These are phyloP conservation scores for Huntiella omanensis DNA, from an alignment of 2,329 filamentous ascomycete genomes.

Conservation along the genomic window DNA sequence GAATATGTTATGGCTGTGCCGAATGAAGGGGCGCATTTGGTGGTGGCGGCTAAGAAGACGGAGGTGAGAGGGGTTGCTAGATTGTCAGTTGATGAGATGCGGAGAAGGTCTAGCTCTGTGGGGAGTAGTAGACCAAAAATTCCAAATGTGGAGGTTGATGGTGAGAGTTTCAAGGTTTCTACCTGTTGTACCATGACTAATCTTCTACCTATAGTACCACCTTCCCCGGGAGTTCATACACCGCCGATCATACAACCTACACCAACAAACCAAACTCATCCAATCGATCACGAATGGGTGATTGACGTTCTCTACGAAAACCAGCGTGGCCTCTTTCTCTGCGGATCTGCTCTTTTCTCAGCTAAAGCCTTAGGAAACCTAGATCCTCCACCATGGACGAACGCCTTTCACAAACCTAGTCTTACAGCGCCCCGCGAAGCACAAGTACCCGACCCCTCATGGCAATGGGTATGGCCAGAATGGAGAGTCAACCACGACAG, in stretches of 20 bases:
- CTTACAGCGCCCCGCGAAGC: slow-evolving; percentile 60
- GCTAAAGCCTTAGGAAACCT: slow-evolving; percentile 65
- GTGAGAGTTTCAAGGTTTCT: not conserved
- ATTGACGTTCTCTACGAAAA: slow-evolving; percentile 93
- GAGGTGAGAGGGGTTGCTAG: slow-evolving; percentile 9
- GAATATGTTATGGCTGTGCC: slow-evolving; percentile 10
- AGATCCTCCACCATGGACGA: slow-evolving; percentile 79
- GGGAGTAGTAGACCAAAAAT: not conserved
- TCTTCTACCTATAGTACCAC: too few relatives aligned
- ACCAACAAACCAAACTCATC: not conserved
- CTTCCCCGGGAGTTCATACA: too few relatives aligned
- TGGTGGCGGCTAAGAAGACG: slow-evolving; percentile 4
- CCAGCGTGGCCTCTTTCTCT: slow-evolving; percentile 76
- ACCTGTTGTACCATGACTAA: too few relatives aligned
- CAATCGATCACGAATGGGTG: slow-evolving; percentile 28
- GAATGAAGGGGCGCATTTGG: slow-evolving; percentile 1
- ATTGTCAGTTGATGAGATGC: slow-evolving; percentile 1
- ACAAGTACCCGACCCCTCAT: slow-evolving; percentile 83
- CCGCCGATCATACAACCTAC: not conserved
- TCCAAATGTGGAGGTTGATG: not conserved
- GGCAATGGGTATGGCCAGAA: slow-evolving; percentile 67
- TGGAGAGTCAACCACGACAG: slow-evolving; percentile 54
- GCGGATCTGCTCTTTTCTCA: slow-evolving; percentile 80
- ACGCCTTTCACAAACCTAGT: slow-evolving; percentile 39
- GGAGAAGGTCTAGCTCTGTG: slow-evolving; percentile 1